Evolutionary conservation across 108 stramenopile genomes (phyloP).

Genomic region (Aurantiochytrium sp.): DNA sequence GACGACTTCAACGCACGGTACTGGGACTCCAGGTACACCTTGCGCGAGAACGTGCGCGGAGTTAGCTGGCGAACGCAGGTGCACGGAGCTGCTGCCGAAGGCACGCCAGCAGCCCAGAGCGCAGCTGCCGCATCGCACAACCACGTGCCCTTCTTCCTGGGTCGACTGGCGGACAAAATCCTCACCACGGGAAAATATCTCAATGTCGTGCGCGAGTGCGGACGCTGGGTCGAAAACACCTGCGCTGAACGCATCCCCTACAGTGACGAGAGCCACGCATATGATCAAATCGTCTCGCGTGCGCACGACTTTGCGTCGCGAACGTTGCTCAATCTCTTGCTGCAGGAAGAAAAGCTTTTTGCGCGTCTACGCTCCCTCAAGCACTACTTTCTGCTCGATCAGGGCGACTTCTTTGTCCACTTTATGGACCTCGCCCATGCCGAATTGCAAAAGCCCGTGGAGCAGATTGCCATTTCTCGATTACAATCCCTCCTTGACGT

Average conservation of each 20-base stretch:
- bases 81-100: not conserved
- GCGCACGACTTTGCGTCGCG: not conserved
- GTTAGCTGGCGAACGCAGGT: conserved; percentile 5
- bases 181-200: not conserved
- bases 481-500: conserved; percentile 70
- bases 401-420: conserved; percentile 91
- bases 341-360: conserved; percentile 25
- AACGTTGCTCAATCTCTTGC: not conserved
- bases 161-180: not conserved
- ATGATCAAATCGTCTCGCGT: not conserved
- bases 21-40: conserved; percentile 41
- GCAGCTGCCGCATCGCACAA: not conserved
- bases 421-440: conserved; percentile 83
- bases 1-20: conserved; percentile 47
- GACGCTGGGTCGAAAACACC: not conserved
- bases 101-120: not conserved
- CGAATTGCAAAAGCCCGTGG: conserved; percentile 60
- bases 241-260: not conserved
- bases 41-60: not conserved
- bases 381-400: conserved; percentile 89
- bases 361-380: conserved; percentile 72
- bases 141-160: conserved; percentile 10
- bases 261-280: not conserved
- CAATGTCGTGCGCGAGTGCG: not conserved
- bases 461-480: conserved; percentile 57